Evolutionary conservation across 208 protist species (phyloP).

Genomic region (Polymyxa betae): DNA sequence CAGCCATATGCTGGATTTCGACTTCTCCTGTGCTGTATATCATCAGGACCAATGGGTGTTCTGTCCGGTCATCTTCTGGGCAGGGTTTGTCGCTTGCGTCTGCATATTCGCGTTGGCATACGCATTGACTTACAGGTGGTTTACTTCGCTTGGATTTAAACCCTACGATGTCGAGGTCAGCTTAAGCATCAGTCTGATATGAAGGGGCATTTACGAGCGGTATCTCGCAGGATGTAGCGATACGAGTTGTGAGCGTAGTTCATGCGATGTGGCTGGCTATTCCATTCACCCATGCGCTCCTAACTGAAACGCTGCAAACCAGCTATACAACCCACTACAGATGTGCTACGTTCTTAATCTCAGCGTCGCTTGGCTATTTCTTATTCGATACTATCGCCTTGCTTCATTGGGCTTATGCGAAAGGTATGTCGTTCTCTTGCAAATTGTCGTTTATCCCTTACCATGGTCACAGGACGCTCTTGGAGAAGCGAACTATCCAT

Average conservation of each 20-base stretch:
- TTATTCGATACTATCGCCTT: constrained; percentile 31
- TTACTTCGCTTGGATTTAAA: background rate
- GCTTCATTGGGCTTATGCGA: background rate
- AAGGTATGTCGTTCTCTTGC: background rate
- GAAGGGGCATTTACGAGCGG: background rate
- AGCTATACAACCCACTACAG: background rate
- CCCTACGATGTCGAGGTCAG: constrained; percentile 17
- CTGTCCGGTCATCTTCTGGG: background rate
- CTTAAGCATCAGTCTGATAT: background rate
- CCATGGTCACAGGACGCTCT: background rate
- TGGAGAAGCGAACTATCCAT: background rate
- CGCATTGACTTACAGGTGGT: background rate
- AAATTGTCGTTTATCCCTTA: background rate
- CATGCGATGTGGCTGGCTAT: constrained; percentile 30
- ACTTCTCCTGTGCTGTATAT: background rate
- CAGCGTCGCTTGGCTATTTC: constrained; percentile 45
- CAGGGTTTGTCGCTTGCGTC: background rate
- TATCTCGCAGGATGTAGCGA: background rate
- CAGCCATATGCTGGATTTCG: too few relatives aligned
- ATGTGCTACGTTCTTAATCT: constrained; percentile 19
- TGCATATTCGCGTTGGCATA: background rate
- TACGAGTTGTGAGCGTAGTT: constrained; percentile 27
- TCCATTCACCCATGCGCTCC: background rate
- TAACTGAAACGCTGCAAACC: background rate
- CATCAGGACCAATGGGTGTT: background rate